Percentiles rank a stretch among this genome's conserved stretches.
Conservation (phyloP, 2,329 filamentous ascomycete species). For the Coniella lustricola region DNA sequence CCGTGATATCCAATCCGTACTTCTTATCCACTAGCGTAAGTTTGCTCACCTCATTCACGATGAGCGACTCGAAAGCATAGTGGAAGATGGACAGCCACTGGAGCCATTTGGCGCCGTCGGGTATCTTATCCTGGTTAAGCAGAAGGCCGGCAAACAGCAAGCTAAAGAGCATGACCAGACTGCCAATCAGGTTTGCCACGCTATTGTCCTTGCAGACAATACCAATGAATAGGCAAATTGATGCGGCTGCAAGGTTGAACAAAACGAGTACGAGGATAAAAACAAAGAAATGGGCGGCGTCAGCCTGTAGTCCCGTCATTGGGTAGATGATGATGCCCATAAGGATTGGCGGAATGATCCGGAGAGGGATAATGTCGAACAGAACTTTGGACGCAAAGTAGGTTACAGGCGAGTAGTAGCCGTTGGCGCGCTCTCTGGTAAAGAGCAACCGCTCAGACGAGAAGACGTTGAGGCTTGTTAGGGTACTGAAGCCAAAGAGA, state of each 20-base stretch:
- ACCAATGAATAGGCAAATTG: conserved; percentile 92
- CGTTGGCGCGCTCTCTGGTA: conserved; percentile 87
- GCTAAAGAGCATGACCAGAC: conserved; percentile 95
- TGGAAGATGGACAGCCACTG: conserved; percentile 96
- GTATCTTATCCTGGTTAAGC: conserved; percentile 91
- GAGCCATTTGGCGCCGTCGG: conserved; percentile 76
- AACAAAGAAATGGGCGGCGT: conserved; percentile 76
- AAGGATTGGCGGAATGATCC: conserved; percentile 87
- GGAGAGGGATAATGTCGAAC: conserved; percentile 94
- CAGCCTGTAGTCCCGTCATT: conserved; percentile 88
- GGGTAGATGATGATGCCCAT: conserved; percentile 96
- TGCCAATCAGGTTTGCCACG: conserved; percentile 89
- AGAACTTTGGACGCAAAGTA: conserved; percentile 96
- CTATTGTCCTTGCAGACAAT: conserved; percentile 88
- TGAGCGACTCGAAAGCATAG: conserved; percentile 91
- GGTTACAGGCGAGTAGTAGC: conserved; percentile 88
- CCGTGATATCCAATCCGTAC: conserved; percentile 92
- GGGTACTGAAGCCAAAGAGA: conserved; percentile 91
- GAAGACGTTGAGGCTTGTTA: conserved; percentile 91
- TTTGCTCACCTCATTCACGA: conserved; percentile 93
- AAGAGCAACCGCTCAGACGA: conserved; percentile 86
- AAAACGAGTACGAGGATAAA: conserved; percentile 89
- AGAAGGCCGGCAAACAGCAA: conserved; percentile 89
- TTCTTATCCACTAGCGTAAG: conserved; percentile 88
- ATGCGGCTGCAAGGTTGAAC: conserved; percentile 91